phyloP scores from a whole-genome alignment of 768 basidiomycete species.

The Agaricus subrufescens region DNA sequence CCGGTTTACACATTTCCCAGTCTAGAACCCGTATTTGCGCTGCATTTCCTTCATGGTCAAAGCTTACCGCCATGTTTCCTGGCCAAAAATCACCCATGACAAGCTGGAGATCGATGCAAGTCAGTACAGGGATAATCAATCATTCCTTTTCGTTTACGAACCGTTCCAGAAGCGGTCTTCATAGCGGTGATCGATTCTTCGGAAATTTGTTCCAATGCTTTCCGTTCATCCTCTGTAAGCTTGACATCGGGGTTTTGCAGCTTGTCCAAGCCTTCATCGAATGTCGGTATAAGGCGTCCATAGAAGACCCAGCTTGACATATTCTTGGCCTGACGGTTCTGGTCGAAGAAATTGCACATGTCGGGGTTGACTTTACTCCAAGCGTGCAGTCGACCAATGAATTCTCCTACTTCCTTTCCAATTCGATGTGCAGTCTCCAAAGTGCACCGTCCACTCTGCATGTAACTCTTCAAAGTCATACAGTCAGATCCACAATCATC shows the following conservation, averaged over 20 bases:
- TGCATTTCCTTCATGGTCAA: slow-evolving; percentile 27
- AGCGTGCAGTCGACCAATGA: slow-evolving; percentile 48
- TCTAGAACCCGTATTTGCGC: slow-evolving; percentile 49
- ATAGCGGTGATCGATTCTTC: slow-evolving; percentile 22
- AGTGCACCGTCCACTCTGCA: slow-evolving; percentile 26
- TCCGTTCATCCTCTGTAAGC: slow-evolving; percentile 31
- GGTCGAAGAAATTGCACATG: slow-evolving; percentile 29
- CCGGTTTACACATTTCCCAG: slow-evolving; percentile 61
- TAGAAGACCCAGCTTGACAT: slow-evolving; percentile 39
- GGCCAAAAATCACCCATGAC: slow-evolving; percentile 78
- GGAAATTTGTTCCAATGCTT: slow-evolving; percentile 17
- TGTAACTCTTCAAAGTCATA: slow-evolving; percentile 36
- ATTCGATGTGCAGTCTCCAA: slow-evolving; percentile 33
- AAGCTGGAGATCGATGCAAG: slow-evolving; percentile 21
- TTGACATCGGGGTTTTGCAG: slow-evolving; percentile 38
- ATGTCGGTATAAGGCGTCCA: slow-evolving; percentile 35
- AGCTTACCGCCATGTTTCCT: slow-evolving; percentile 52
- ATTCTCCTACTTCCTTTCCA: slow-evolving; percentile 49
- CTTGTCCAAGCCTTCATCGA: slow-evolving; percentile 29
- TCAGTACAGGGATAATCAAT: not conserved
- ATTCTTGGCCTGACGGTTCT: slow-evolving; percentile 33
- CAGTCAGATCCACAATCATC: slow-evolving; percentile 48
- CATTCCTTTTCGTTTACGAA: slow-evolving; percentile 13
- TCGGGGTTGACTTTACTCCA: slow-evolving; percentile 34
- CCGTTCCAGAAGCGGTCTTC: slow-evolving; percentile 21